These are phyloP conservation scores for Antrodiella citrinella DNA, from an alignment of 768 basidiomycete genomes.

Conservation along the genomic window DNA sequence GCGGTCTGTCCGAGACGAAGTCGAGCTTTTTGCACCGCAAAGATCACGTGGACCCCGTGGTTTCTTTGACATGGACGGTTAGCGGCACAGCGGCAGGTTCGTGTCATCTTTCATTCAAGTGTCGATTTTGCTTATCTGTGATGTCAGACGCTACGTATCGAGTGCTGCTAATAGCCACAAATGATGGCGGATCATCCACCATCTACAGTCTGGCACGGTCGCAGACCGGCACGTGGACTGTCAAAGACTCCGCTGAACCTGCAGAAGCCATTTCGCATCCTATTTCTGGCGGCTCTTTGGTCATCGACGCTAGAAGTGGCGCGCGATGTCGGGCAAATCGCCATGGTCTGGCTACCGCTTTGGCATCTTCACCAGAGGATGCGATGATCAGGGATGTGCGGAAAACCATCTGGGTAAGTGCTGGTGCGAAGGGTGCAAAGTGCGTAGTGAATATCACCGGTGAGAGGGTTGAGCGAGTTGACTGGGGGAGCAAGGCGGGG, in stretches of 20 bases:
- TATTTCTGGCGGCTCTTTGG: slow-evolving; percentile 39
- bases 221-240: slow-evolving; percentile 22
- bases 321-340: slow-evolving; percentile 34
- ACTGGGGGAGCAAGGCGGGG: slow-evolving; percentile 52
- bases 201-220: slow-evolving; percentile 45
- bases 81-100: slow-evolving; percentile 47
- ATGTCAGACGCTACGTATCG: slow-evolving; percentile 35
- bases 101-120: not conserved
- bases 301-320: slow-evolving; percentile 51
- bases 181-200: slow-evolving; percentile 48
- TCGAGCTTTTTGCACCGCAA: slow-evolving; percentile 26
- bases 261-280: slow-evolving; percentile 33
- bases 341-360: slow-evolving; percentile 31
- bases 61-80: slow-evolving; percentile 61
- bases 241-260: slow-evolving; percentile 28
- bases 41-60: slow-evolving; percentile 35
- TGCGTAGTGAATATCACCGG: slow-evolving; percentile 53
- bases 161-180: slow-evolving; percentile 56
- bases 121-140: slow-evolving; percentile 1
- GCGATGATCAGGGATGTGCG: slow-evolving; percentile 17
- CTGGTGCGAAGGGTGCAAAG: slow-evolving; percentile 52
- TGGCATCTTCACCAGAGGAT: slow-evolving; percentile 14
- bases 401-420: slow-evolving; percentile 41
- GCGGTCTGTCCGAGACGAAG: slow-evolving; percentile 32
- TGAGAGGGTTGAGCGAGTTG: slow-evolving; percentile 55